phyloP scores from a whole-genome alignment of 768 basidiomycete genomes.

The Amyloporia xantha region DNA sequence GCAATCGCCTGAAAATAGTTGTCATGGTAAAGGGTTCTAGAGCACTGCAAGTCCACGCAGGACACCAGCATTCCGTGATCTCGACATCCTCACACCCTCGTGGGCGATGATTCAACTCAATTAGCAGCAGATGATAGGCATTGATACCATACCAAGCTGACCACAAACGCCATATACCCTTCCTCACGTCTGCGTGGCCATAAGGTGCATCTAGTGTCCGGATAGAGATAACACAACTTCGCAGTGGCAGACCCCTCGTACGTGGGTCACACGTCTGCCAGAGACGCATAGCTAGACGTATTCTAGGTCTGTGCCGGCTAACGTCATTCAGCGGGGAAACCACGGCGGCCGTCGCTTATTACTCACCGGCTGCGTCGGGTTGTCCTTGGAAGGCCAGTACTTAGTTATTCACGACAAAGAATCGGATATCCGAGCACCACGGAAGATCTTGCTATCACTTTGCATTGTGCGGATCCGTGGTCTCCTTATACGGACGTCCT shows the following conservation, averaged over 20 bases:
- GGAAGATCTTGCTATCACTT: neutral
- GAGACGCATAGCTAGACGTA: neutral
- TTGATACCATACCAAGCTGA: neutral
- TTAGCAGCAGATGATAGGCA: neutral
- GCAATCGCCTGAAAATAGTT: neutral
- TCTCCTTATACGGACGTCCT: no score
- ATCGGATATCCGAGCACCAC: neutral
- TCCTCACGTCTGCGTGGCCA: no score
- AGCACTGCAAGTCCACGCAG: neutral
- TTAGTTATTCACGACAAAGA: neutral
- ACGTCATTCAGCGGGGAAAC: neutral
- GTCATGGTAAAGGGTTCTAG: neutral
- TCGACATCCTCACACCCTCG: neutral
- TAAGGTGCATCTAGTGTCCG: no score
- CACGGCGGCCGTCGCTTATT: neutral
- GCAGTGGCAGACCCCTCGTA: neutral
- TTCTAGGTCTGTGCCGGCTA: neutral
- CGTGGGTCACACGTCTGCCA: neutral
- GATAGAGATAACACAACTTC: neutral
- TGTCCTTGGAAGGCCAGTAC: neutral
- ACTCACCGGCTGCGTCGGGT: no score
- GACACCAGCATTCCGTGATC: neutral
- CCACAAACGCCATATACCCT: neutral
- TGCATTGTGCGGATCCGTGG: no score
- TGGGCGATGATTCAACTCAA: no score